phyloP scores from a whole-genome alignment of 495 filamentous ascomycete species.

The Xylaria longipes region DNA sequence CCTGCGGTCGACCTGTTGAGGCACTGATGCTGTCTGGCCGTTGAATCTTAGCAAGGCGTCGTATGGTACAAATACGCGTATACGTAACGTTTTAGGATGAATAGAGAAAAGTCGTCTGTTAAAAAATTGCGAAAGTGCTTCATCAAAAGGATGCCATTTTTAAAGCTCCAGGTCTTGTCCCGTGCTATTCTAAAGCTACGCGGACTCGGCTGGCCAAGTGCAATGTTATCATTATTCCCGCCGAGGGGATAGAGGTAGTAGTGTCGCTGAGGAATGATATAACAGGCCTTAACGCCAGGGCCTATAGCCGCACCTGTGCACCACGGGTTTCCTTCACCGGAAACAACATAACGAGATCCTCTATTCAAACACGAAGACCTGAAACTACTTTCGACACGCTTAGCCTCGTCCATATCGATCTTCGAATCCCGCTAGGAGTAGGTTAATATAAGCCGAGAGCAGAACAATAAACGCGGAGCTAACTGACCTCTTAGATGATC shows the following conservation, averaged over 20 bases:
- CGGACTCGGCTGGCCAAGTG: not conserved
- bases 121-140: not conserved
- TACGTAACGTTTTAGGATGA: not conserved
- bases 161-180: not conserved
- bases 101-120: not conserved
- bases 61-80: not conserved
- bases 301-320: not conserved
- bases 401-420: not conserved
- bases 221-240: not conserved
- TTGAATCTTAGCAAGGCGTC: not conserved
- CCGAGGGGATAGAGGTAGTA: not conserved
- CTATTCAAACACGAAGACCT: slow-evolving; percentile 5
- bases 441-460: no score
- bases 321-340: not conserved
- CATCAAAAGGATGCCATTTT: slow-evolving; percentile 14
- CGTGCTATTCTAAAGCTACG: not conserved
- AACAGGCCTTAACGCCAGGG: slow-evolving; percentile 10
- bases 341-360: slow-evolving; percentile 7
- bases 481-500: no score
- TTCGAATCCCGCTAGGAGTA: no score
- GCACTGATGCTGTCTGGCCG: not conserved
- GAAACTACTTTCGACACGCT: not conserved
- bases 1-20: no score
- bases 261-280: not conserved
- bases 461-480: no score